A percentile compares a stretch with the other conserved stretches of the same genome.
phyloP scores from a whole-genome alignment of 352 stramenopile species.

The Halophytophthora polymorphica region DNA sequence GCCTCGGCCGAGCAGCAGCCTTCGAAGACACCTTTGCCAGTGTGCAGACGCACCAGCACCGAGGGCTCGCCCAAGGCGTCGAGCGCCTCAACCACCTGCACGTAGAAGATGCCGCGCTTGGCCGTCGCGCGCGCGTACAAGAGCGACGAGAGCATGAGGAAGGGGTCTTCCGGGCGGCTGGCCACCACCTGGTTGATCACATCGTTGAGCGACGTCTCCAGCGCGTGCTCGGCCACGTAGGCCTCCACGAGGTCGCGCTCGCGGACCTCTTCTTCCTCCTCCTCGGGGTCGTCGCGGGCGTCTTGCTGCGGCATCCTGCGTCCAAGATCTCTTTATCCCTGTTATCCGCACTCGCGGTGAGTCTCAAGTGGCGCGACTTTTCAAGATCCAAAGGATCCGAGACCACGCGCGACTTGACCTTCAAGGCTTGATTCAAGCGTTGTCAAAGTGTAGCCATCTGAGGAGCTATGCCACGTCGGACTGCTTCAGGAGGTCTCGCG shows the following conservation, averaged over 20 bases:
- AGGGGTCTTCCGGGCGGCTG: slow-evolving; percentile 58
- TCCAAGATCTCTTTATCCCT: too few relatives aligned
- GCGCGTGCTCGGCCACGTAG: slow-evolving; percentile 66
- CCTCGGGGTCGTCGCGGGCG: slow-evolving; percentile 3
- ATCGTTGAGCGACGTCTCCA: slow-evolving; percentile 67
- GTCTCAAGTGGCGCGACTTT: slow-evolving; percentile 8
- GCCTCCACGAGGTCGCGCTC: slow-evolving; percentile 75
- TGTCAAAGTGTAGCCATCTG: too few relatives aligned
- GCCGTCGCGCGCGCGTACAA: slow-evolving; percentile 57
- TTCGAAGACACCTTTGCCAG: slow-evolving; percentile 64
- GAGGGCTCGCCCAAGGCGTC: slow-evolving; percentile 38
- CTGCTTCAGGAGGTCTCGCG: too few relatives aligned
- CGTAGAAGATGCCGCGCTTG: slow-evolving; percentile 63
- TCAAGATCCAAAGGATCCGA: slow-evolving; percentile 24
- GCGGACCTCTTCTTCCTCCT: slow-evolving; percentile 34
- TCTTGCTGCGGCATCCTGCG: slow-evolving; percentile 20
- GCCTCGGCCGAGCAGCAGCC: slow-evolving; percentile 38
- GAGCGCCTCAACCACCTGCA: slow-evolving; percentile 55
- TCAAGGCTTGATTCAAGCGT: too few relatives aligned
- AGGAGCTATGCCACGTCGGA: too few relatives aligned
- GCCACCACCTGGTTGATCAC: slow-evolving; percentile 73
- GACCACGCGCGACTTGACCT: slow-evolving; percentile 4
- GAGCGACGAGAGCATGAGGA: slow-evolving; percentile 63
- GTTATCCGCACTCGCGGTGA: too few relatives aligned
- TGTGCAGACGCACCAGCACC: slow-evolving; percentile 58